Evolutionary conservation across 1,284 basidiomycete species (phyloP), one percentile per base, ranked within the genome.

Genomic region (Irpex rosettiformis): DNA sequence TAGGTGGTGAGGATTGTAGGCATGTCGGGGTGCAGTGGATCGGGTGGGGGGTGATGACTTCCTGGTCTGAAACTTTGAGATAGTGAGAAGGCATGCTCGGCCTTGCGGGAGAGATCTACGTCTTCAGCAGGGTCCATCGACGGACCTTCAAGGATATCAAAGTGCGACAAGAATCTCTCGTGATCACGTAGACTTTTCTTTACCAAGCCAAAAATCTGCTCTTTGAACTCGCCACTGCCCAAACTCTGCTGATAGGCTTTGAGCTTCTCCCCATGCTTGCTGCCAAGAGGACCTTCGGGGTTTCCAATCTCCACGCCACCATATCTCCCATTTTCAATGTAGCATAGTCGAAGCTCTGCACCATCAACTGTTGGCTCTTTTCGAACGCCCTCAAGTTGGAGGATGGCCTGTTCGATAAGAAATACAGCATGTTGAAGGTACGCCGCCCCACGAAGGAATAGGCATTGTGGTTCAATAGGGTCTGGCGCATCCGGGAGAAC

Each of bases 251-350:
- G 77, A 68, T 93, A 94, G 1, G 84, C 86, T 48, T 69, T 69
- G 30, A 80, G 72, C 73, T 92, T 93, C 24, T 73, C 67, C 10
- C 85, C 84, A 47, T 80, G 75, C 52, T 70, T 73, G 45, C 71
- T 75, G 0, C 91, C 90, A 18, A 91, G 70, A 0, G 88, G 90
- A 0, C 90, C 89, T 47, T 89, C 85, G 0, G 84, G 83, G 66
- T 91, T 85, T 10, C 85, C 86, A 13, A 88, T 79, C 71, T 92
- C 89, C 28, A 90, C 83, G 1, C 90, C 91, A 18, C 90, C 90
- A 60, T 86, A 91, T 57, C 78, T 79, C 8, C 88, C 85, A 58
- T 84, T 80, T 58, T 84, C 81, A 57, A 93, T 76, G 69, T 86
- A 86, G 65, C 84, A 89, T 37, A 93, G 73, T 42, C 89, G 79